These are phyloP conservation scores for Caulochytrium protostelioides DNA, from an alignment of 371 early-diverging fungal species.

Conservation along the genomic window DNA sequence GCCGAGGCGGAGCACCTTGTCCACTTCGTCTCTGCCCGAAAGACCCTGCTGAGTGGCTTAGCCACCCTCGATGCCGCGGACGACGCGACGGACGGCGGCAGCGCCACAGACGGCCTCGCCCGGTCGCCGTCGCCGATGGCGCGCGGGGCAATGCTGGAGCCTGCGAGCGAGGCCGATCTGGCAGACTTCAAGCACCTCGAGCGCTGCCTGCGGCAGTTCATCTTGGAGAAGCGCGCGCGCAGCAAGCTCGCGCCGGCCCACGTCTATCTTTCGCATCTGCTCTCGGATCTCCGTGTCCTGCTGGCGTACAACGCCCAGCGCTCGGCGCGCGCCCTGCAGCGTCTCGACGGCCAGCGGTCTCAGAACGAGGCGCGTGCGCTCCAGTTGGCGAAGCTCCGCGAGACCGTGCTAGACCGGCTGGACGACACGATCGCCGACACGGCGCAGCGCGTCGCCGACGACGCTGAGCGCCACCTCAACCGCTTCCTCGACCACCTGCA, in stretches of 20 bases:
- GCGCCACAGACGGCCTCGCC: not conserved
- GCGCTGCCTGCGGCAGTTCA: constrained; percentile 64
- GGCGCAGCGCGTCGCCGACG: constrained; percentile 24
- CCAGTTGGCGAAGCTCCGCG: constrained; percentile 19
- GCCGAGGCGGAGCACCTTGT: constrained; percentile 76
- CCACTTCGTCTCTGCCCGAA: constrained; percentile 78
- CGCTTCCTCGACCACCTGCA: constrained; percentile 40
- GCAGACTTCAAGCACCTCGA: constrained; percentile 54
- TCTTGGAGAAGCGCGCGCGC: constrained; percentile 78
- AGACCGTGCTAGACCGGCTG: constrained; percentile 36
- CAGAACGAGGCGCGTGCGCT: constrained; percentile 12
- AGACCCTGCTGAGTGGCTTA: not conserved
- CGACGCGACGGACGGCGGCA: not conserved
- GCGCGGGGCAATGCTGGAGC: constrained; percentile 15
- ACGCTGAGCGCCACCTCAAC: constrained; percentile 23
- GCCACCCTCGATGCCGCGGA: too few relatives aligned
- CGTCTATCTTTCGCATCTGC: constrained; percentile 57
- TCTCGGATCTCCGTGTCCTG: constrained; percentile 16
- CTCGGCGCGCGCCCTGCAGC: constrained; percentile 10
- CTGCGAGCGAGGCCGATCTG: constrained; percentile 15
- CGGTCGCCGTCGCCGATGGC: too few relatives aligned
- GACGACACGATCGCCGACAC: constrained; percentile 44
- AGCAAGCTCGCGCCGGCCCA: constrained; percentile 87
- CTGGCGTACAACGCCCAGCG: constrained; percentile 20
- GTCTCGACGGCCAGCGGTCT: constrained; percentile 16